phyloP scores from a whole-genome alignment of 202 grass and related monocot genomes.

The Setaria italica region DNA sequence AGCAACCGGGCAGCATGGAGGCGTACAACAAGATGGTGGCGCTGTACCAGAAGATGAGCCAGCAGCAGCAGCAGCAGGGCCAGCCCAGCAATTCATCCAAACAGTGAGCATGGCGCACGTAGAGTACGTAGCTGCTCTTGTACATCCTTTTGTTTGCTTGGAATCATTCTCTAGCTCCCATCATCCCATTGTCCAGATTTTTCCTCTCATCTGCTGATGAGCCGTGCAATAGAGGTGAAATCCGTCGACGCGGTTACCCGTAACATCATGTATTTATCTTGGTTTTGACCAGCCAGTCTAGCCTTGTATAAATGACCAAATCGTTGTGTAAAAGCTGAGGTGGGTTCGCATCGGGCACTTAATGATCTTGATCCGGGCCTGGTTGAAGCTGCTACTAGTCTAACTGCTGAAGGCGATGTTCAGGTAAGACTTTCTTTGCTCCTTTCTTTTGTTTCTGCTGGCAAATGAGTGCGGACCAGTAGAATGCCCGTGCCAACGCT shows the following conservation, averaged over 20 bases:
- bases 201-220: neutral
- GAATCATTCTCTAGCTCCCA: neutral
- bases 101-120: slow-evolving; percentile 23
- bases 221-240: neutral
- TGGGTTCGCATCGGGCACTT: neutral
- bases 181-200: neutral
- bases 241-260: neutral
- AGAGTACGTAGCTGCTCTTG: neutral
- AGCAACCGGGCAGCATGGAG: slow-evolving; percentile 63
- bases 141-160: neutral
- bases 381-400: no score
- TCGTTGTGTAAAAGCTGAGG: neutral
- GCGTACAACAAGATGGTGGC: slow-evolving; percentile 74
- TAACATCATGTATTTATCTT: slow-evolving; percentile 26
- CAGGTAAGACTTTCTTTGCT: neutral
- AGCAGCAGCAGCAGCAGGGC: slow-evolving; percentile 59
- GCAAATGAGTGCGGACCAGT: neutral
- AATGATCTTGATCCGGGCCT: no score
- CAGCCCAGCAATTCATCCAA: slow-evolving; percentile 49
- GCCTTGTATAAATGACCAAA: slow-evolving; percentile 6
- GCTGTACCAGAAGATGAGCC: slow-evolving; percentile 65
- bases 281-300: neutral
- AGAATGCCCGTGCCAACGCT: no score
- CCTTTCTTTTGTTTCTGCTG: neutral
- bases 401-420: neutral